Conservation (phyloP, 140 eudicot species). For the Erigeron philadelphicus region DNA sequence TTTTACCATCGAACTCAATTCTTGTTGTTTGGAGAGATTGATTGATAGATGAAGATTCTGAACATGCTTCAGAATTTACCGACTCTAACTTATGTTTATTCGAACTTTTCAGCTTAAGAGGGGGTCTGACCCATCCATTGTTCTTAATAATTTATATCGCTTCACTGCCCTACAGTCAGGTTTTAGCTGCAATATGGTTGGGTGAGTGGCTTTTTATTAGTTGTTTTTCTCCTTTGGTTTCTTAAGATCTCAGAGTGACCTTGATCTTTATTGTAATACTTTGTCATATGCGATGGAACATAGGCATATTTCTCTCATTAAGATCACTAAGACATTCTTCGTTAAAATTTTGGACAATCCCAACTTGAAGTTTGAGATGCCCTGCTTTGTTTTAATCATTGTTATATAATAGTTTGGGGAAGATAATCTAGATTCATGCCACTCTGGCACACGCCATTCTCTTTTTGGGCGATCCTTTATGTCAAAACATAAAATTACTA, state of each 20-base stretch:
- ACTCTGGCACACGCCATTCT: neutral
- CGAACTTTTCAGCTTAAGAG: constrained; percentile 66
- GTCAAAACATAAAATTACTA: neutral
- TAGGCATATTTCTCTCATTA: neutral
- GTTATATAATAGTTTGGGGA: neutral
- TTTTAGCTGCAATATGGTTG: constrained; percentile 99
- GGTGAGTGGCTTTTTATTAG: constrained; percentile 47
- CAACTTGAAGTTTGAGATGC: neutral
- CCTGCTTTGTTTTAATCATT: neutral
- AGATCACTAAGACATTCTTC: neutral
- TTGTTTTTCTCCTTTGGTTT: neutral
- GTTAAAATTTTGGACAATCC: neutral
- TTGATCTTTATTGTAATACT: neutral
- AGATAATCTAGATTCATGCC: neutral
- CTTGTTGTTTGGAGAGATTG: constrained; percentile 13
- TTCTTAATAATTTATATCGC: constrained; percentile 79
- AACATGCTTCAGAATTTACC: neutral
- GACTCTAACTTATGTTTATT: neutral
- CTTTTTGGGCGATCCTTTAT: neutral
- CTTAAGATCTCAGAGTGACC: neutral
- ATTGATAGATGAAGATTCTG: neutral
- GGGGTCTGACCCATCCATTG: constrained; percentile 85
- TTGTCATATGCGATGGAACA: too few relatives aligned
- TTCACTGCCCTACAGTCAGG: constrained; percentile 84
- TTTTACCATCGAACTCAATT: constrained; percentile 14